Evolutionary conservation across 2,329 filamentous ascomycete genomes (phyloP).

Genomic region (Capronia americana): DNA sequence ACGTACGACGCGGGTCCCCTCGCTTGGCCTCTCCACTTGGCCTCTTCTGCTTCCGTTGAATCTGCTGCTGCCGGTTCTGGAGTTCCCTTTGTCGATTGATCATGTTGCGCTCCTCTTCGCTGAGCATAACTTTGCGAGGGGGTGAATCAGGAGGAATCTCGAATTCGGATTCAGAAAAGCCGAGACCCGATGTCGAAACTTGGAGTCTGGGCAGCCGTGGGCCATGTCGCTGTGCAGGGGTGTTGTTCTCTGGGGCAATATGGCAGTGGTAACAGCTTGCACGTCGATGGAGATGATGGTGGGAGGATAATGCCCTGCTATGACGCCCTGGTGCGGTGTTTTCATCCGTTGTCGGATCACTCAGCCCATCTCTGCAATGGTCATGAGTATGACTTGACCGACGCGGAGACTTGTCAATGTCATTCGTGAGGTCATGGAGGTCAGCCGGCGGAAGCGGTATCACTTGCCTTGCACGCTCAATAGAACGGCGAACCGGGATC

Average conservation of each 20-base stretch:
- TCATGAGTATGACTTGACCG: conserved; percentile 22
- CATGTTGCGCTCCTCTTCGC: conserved; percentile 40
- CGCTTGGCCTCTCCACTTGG: conserved; percentile 20
- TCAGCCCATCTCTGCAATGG: conserved; percentile 22
- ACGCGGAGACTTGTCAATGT: conserved; percentile 37
- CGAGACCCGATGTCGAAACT: conserved; percentile 40
- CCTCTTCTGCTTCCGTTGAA: conserved; percentile 22
- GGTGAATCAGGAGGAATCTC: conserved; percentile 39
- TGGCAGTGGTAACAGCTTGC: conserved; percentile 39
- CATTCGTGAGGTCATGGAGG: conserved; percentile 28
- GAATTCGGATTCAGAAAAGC: conserved; percentile 41
- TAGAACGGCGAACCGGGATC: conserved; percentile 58
- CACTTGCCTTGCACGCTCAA: conserved; percentile 47
- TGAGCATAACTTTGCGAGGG: conserved; percentile 40
- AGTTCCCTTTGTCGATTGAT: conserved; percentile 40
- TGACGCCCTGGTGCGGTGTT: conserved; percentile 25
- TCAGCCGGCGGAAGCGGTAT: conserved; percentile 7
- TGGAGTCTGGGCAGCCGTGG: conserved; percentile 39
- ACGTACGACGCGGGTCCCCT: conserved; percentile 12
- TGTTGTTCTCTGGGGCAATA: conserved; percentile 20
- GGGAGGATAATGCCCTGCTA: conserved; percentile 27
- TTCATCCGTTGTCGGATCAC: conserved; percentile 18
- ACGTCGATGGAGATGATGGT: conserved; percentile 35
- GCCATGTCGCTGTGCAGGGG: conserved; percentile 23
- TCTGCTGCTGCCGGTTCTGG: conserved; percentile 29